phyloP scores from a whole-genome alignment of 306 rosid genomes.

The Parietaria judaica region DNA sequence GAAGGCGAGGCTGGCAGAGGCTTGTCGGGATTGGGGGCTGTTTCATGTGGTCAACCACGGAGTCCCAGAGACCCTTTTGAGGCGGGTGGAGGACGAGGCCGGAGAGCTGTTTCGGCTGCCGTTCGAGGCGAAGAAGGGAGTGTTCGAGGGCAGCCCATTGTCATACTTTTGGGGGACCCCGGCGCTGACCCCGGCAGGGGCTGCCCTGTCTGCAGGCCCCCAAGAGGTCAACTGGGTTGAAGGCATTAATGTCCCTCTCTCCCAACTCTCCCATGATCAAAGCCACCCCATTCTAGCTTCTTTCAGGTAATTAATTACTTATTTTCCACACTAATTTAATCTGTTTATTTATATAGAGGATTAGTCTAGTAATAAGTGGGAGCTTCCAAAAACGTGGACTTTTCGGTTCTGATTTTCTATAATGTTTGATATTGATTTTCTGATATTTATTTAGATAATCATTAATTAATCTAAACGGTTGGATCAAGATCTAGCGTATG shows the following conservation, averaged over 20 bases:
- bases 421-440: too few species aligned
- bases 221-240: constrained; percentile 51
- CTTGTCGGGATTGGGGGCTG: constrained; percentile 57
- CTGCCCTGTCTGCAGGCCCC: constrained; percentile 18
- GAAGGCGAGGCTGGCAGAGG: constrained; percentile 27
- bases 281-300: constrained; percentile 26
- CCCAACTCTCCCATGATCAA: constrained; percentile 29
- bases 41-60: constrained; percentile 74
- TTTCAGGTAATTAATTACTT: constrained; percentile 25
- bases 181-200: constrained; percentile 43
- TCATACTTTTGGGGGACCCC: constrained; percentile 76
- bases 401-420: too few species aligned
- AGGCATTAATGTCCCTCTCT: constrained; percentile 42
- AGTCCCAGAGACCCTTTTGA: constrained; percentile 43
- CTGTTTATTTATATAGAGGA: too few species aligned
- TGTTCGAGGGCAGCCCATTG: constrained; percentile 27
- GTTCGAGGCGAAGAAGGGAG: constrained; percentile 41
- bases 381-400: too few species aligned
- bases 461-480: too few species aligned
- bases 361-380: too few species aligned
- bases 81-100: constrained; percentile 27
- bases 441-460: too few species aligned
- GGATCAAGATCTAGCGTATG: too few species aligned
- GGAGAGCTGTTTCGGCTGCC: constrained; percentile 30
- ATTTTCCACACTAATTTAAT: too few species aligned